Conservation (phyloP, 805 yeast genomes). For the Teunomyces barrocoloradensis region DNA sequence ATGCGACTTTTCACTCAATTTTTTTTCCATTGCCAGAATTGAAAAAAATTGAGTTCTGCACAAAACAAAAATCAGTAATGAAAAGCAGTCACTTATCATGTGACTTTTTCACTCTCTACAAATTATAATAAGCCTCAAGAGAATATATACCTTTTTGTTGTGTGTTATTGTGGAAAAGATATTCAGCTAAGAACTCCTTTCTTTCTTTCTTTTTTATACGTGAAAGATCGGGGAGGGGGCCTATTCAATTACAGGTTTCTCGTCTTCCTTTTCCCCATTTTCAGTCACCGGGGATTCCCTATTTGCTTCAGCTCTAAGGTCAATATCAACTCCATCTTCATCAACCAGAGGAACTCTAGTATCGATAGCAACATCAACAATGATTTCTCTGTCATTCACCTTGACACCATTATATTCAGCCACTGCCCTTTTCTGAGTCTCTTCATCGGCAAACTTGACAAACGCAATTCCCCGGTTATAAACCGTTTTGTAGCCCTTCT, state of each 20-base stretch:
- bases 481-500: constrained; percentile 39
- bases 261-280: constrained; percentile 21
- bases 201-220: neutral
- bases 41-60: neutral
- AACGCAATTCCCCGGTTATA: constrained; percentile 66
- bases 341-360: constrained; percentile 28
- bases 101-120: neutral
- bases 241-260: constrained; percentile 1
- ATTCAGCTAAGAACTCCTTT: constrained; percentile 14
- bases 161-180: constrained; percentile 6
- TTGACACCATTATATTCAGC: constrained; percentile 64
- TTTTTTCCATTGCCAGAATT: neutral
- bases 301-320: constrained; percentile 12
- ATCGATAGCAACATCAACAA: constrained; percentile 73
- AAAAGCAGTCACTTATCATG: constrained; percentile 8
- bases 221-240: neutral
- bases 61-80: neutral
- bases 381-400: constrained; percentile 62
- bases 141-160: neutral
- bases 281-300: constrained; percentile 11
- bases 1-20: neutral
- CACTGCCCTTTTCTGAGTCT: constrained; percentile 68
- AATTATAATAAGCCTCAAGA: neutral
- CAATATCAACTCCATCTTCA: constrained; percentile 1
- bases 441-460: constrained; percentile 57